phyloP scores from a whole-genome alignment of 225 moss, liverwort and hornwort genomes.

The Antitrichia curtipendula region DNA sequence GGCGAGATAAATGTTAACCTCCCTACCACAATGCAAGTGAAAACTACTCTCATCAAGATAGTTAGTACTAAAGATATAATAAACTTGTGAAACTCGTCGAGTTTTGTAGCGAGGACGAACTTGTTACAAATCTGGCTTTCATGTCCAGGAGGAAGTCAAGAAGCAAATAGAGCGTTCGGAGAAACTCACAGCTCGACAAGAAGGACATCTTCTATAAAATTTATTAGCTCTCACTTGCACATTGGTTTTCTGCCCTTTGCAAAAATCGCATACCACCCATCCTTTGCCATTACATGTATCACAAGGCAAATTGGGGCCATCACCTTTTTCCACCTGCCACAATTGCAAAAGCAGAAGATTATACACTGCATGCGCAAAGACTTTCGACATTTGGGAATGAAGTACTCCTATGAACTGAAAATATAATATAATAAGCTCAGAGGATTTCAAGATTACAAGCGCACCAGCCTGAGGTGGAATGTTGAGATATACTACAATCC shows the following conservation, averaged over 20 bases:
- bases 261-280: conserved; percentile 27
- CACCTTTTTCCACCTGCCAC: conserved; percentile 25
- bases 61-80: not conserved
- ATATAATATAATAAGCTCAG: not conserved
- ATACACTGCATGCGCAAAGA: not conserved
- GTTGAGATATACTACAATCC: not conserved
- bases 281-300: conserved; percentile 29
- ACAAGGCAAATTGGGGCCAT: conserved; percentile 29
- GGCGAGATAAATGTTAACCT: not conserved
- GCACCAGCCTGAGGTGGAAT: not conserved
- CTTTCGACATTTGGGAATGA: not conserved
- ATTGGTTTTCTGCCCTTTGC: conserved; percentile 39
- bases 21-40: not conserved
- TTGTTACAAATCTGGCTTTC: not conserved
- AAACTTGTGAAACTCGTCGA: not conserved
- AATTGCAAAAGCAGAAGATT: not conserved
- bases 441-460: not conserved
- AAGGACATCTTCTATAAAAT: conserved; percentile 40
- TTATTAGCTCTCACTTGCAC: conserved; percentile 43
- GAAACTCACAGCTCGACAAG: conserved; percentile 42
- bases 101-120: not conserved
- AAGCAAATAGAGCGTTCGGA: not conserved
- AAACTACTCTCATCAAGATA: not conserved
- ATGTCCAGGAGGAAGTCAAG: not conserved
- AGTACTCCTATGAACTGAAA: not conserved